phyloP scores from a whole-genome alignment of 495 filamentous ascomycete genomes.

The Lasiosphaeriaceae sp. region DNA sequence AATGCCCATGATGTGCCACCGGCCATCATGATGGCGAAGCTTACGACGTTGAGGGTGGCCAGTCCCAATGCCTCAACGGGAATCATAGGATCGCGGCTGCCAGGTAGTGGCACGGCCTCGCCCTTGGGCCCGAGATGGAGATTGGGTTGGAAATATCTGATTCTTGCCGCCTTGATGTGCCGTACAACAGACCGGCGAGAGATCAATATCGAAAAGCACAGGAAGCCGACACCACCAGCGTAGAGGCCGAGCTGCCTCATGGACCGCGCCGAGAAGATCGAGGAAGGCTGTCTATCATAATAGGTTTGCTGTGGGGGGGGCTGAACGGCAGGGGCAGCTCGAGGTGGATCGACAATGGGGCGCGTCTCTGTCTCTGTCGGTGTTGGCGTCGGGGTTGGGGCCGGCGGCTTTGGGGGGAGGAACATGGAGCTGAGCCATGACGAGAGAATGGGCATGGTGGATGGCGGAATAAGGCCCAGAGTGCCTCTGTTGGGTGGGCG shows the following conservation, averaged over 20 bases:
- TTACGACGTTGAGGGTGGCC: conserved; percentile 77
- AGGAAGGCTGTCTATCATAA: background rate
- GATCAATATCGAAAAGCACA: conserved; percentile 61
- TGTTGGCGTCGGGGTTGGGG: too few species aligned
- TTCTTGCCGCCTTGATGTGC: conserved; percentile 50
- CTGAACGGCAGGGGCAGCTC: background rate
- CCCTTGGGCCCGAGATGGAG: too few species aligned
- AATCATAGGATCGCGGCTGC: conserved; percentile 49
- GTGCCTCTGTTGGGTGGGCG: too few species aligned
- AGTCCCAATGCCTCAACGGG: conserved; percentile 76
- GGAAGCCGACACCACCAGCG: conserved; percentile 68
- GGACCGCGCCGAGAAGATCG: background rate
- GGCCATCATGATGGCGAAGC: conserved; percentile 61
- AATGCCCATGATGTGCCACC: conserved; percentile 68
- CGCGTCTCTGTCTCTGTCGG: too few species aligned
- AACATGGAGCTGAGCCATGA: too few species aligned
- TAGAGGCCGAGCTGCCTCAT: conserved; percentile 24
- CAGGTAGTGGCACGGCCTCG: background rate
- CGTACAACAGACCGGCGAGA: conserved; percentile 63
- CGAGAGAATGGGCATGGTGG: too few species aligned
- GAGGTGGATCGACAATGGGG: too few species aligned
- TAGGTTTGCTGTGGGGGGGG: background rate
- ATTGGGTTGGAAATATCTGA: conserved; percentile 64
- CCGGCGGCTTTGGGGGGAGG: too few species aligned
- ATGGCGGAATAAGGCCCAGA: too few species aligned